These are phyloP conservation scores for Anisodus tanguticus DNA, from an alignment of 257 asterid genomes.

Conservation along the genomic window DNA sequence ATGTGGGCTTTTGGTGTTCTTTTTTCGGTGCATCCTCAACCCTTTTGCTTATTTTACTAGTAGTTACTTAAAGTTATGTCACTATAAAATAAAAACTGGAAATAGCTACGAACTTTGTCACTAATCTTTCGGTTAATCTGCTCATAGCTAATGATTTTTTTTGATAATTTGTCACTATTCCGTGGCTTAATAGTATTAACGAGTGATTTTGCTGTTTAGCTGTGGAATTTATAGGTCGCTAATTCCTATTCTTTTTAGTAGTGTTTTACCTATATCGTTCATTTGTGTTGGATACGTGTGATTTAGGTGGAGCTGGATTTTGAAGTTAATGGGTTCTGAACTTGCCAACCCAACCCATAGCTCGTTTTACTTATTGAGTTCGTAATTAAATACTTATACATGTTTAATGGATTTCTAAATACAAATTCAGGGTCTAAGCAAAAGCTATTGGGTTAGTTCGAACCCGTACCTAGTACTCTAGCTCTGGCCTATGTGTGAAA, in stretches of 20 bases:
- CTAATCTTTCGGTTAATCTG: too few relatives aligned
- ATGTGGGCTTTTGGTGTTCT: slow-evolving; percentile 93
- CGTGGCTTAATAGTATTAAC: too few relatives aligned
- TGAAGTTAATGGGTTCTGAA: neutral
- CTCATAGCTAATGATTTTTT: too few relatives aligned
- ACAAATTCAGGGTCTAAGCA: neutral
- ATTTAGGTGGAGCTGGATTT: neutral
- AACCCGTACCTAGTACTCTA: neutral
- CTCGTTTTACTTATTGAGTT: neutral
- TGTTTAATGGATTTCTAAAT: neutral
- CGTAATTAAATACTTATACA: neutral
- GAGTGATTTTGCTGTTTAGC: too few relatives aligned
- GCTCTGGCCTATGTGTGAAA: neutral
- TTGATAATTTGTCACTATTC: too few relatives aligned
- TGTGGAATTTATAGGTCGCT: too few relatives aligned
- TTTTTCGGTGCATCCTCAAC: slow-evolving; percentile 63
- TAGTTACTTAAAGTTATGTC: too few relatives aligned
- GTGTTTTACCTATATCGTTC: neutral
- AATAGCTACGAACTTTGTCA: too few relatives aligned
- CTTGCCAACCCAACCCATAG: neutral
- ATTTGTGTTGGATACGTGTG: neutral
- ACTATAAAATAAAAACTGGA: too few relatives aligned
- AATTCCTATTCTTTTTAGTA: too few relatives aligned
- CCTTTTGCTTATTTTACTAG: neutral
- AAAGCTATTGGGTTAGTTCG: neutral